A percentile compares a stretch with the other conserved stretches of the same genome.
These are phyloP conservation scores for Stagonosporopsis tanaceti DNA, from an alignment of 2,329 filamentous ascomycete species.

Conservation along the genomic window DNA sequence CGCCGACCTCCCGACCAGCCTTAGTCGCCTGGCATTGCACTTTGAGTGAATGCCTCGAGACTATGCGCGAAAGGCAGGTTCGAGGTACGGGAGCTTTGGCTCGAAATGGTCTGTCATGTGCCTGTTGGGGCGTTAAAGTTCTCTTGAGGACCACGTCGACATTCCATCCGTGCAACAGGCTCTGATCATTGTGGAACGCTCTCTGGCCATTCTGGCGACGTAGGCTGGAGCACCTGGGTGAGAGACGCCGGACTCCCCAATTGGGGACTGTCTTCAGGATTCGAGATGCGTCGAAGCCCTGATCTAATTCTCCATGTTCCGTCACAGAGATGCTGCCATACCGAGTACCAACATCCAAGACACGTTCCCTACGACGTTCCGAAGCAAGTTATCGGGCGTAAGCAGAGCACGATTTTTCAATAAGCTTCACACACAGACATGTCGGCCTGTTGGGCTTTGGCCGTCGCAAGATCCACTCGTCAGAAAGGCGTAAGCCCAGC, in stretches of 20 bases:
- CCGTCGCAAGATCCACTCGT: slow-evolving; percentile 61
- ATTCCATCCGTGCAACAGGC: slow-evolving; percentile 74
- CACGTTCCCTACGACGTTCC: slow-evolving; percentile 40
- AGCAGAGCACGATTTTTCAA: slow-evolving; percentile 49
- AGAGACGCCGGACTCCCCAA: slow-evolving; percentile 60
- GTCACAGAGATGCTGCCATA: slow-evolving; percentile 44
- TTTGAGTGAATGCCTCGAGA: slow-evolving; percentile 27
- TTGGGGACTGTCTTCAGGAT: slow-evolving; percentile 61
- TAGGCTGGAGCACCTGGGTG: slow-evolving; percentile 58
- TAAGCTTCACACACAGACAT: slow-evolving; percentile 57
- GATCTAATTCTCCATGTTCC: slow-evolving; percentile 13
- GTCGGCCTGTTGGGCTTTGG: slow-evolving; percentile 38
- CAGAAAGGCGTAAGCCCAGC: slow-evolving; percentile 64
- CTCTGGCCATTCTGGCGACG: slow-evolving; percentile 51
- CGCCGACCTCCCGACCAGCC: slow-evolving; percentile 72
- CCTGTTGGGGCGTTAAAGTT: slow-evolving; percentile 74
- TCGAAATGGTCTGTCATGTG: slow-evolving; percentile 73
- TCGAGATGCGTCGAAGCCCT: slow-evolving; percentile 38
- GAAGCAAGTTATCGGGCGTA: slow-evolving; percentile 34
- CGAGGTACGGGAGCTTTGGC: slow-evolving; percentile 55
- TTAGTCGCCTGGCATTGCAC: slow-evolving; percentile 30
- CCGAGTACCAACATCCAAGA: slow-evolving; percentile 43
- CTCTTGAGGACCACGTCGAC: slow-evolving; percentile 81
- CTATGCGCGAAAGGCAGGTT: slow-evolving; percentile 50
- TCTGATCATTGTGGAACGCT: slow-evolving; percentile 70